A percentile compares a stretch with the other conserved stretches of the same genome.
Conservation (phyloP, 768 basidiomycete genomes). For the Collybiopsis luxurians region DNA sequence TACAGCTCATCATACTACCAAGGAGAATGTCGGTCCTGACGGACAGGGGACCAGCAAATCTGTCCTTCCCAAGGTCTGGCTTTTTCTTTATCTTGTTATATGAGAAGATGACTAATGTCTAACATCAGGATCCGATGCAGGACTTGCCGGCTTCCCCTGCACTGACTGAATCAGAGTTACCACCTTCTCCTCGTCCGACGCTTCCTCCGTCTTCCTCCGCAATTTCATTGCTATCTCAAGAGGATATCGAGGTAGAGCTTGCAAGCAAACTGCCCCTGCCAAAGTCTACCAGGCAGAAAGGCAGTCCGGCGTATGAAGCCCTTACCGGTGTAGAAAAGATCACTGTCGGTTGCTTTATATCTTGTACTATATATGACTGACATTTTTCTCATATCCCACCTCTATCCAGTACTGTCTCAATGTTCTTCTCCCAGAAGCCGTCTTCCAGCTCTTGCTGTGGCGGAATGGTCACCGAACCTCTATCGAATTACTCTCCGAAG, state of each 20-base stretch:
- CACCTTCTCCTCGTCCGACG: conserved; percentile 8
- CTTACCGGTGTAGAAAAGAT: conserved; percentile 47
- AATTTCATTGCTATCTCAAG: background rate
- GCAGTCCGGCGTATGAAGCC: conserved; percentile 42
- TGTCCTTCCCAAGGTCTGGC: background rate
- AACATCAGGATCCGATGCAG: background rate
- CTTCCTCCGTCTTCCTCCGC: conserved; percentile 12
- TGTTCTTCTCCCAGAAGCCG: conserved; percentile 68
- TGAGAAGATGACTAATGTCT: background rate
- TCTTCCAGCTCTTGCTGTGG: conserved; percentile 75
- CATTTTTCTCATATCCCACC: background rate
- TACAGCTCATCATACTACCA: background rate
- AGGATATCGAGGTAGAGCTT: background rate
- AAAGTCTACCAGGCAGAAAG: conserved; percentile 21
- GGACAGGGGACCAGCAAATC: background rate
- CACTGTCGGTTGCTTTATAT: conserved; percentile 35
- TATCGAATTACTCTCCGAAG: conserved; percentile 41
- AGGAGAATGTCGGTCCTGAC: background rate
- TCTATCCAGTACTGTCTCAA: conserved; percentile 61
- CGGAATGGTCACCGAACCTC: conserved; percentile 57
- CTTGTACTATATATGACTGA: background rate
- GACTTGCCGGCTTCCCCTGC: conserved; percentile 7
- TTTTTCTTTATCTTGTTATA: background rate
- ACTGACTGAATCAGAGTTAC: background rate
- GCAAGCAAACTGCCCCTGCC: background rate